These are phyloP conservation scores for Phaeosphaeriaceae sp. DNA, from an alignment of 2,329 filamentous ascomycete genomes.

Conservation along the genomic window DNA sequence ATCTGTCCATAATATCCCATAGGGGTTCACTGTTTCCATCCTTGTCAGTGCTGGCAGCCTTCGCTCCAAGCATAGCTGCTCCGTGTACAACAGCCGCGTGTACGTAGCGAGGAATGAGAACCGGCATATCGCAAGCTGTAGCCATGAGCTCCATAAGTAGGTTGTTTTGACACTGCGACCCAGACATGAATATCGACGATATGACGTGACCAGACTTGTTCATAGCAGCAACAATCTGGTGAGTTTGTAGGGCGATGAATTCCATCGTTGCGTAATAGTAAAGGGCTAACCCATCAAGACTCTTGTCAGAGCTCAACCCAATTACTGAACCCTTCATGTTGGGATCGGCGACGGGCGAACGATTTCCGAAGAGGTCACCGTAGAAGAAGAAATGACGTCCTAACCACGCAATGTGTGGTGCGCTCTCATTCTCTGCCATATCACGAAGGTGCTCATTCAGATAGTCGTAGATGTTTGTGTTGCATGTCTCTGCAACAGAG, in stretches of 20 bases:
- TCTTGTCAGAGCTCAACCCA: conserved; percentile 85
- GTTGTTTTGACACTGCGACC: conserved; percentile 94
- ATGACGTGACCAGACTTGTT: conserved; percentile 88
- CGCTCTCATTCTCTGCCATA: conserved; percentile 70
- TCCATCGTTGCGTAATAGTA: conserved; percentile 97
- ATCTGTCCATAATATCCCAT: conserved; percentile 97
- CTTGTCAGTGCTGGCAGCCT: conserved; percentile 84
- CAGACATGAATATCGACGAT: conserved; percentile 96
- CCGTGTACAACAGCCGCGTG: conserved; percentile 96
- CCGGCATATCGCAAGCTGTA: conserved; percentile 88
- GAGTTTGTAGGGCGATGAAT: conserved; percentile 96
- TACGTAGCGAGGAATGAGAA: conserved; percentile 91
- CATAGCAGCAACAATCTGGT: conserved; percentile 94
- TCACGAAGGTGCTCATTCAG: conserved; percentile 85
- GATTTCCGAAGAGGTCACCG: conserved; percentile 95
- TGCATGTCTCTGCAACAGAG: conserved; percentile 79
- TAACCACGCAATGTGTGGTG: conserved; percentile 82
- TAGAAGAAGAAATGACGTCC: conserved; percentile 98
- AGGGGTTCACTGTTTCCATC: conserved; percentile 82
- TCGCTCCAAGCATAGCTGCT: conserved; percentile 97
- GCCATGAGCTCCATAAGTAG: conserved; percentile 91
- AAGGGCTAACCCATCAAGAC: conserved; percentile 82
- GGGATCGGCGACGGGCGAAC: conserved; percentile 89
- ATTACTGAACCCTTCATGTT: conserved; percentile 92
- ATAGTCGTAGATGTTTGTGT: conserved; percentile 92